Base-by-base conservation (phyloP, 805 yeast species). In the Pichia heedii region DNA sequence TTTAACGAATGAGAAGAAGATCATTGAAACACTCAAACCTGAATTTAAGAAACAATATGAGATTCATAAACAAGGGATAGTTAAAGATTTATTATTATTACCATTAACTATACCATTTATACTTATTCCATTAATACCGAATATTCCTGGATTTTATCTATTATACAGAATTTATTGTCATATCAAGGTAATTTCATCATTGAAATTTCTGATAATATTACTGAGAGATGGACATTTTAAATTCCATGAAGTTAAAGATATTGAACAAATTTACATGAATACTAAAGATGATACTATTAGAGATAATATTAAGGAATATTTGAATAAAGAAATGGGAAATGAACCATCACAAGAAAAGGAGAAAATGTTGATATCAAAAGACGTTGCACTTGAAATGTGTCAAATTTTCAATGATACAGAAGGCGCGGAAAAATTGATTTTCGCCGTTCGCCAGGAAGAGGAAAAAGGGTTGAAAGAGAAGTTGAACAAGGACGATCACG, bases 81-180 rank as follows among this genome's bases (percentile, higher is more conserved):
- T 74, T 2, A 50, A 67, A 33, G 76, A 83, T 50, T 69, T 75
- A 1, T 46, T 80, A 15, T 78, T 79, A 4, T 61, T 90, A 4
- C 97, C 97, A 2, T 50, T 89, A 37, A 78, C 94, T 0, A 52
- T 86, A 3, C 97, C 97, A 2, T 60, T 89, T 36, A 88, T 86
- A 0, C 53, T 87, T 36, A 56, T 90, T 0, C 97, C 97, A 0
- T 69, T 89, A n/a, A 60, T 88, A 3, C 97, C 97, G 19, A 89
- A 89, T 54, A 75, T 89, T 19, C 97, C 97, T 0, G 96, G 96
- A 0, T 83, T 90, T 56, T 90, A 87, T 55, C 62, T 89, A 36
- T 70, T 83, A 3, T 89, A 83, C 58, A 70, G 97, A 48, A 70
- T 83, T 18, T 89, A 87, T 65, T 86, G 96, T 58, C 86, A 90